These are phyloP conservation scores for Halophytophthora polymorphica DNA, from an alignment of 352 stramenopile species.

Conservation along the genomic window DNA sequence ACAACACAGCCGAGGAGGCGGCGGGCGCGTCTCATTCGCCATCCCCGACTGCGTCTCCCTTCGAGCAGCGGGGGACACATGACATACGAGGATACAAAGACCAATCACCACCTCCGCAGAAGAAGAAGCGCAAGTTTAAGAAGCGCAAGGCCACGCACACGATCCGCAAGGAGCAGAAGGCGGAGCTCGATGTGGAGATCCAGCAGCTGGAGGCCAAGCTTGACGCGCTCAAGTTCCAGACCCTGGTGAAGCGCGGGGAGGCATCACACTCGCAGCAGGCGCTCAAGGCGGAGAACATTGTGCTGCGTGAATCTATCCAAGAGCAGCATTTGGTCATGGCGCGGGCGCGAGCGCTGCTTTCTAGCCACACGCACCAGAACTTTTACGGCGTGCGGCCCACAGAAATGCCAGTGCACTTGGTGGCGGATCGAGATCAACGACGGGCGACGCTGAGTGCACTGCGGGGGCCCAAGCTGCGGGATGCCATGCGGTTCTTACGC, in stretches of 20 bases:
- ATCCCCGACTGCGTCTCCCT: slow-evolving; percentile 5
- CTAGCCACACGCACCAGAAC: slow-evolving; percentile 21
- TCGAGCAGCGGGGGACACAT: background rate
- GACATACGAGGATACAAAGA: background rate
- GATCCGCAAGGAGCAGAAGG: slow-evolving; percentile 43
- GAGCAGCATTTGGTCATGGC: slow-evolving; percentile 35
- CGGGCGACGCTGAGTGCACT: slow-evolving; percentile 24
- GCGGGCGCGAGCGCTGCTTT: slow-evolving; percentile 27
- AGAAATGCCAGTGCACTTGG: slow-evolving; percentile 32
- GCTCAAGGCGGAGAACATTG: slow-evolving; percentile 2
- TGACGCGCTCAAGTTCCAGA: slow-evolving; percentile 31
- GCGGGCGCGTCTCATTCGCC: slow-evolving; percentile 6
- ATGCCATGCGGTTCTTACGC: slow-evolving; percentile 28
- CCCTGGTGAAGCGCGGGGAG: slow-evolving; percentile 18
- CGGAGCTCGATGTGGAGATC: slow-evolving; percentile 24
- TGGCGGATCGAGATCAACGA: slow-evolving; percentile 21
- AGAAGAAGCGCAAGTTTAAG: slow-evolving; percentile 35
- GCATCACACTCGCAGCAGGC: slow-evolving; percentile 13
- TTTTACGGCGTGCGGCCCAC: slow-evolving; percentile 26
- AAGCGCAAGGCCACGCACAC: slow-evolving; percentile 44
- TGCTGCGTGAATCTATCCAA: slow-evolving; percentile 29
- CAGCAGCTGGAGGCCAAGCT: slow-evolving; percentile 30
- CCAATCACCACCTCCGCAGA: background rate
- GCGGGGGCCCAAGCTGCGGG: slow-evolving; percentile 26
- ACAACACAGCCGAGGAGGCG: background rate